Base-by-base conservation (phyloP, 805 yeast genomes). In the Monosporozyma yasuniensis region DNA sequence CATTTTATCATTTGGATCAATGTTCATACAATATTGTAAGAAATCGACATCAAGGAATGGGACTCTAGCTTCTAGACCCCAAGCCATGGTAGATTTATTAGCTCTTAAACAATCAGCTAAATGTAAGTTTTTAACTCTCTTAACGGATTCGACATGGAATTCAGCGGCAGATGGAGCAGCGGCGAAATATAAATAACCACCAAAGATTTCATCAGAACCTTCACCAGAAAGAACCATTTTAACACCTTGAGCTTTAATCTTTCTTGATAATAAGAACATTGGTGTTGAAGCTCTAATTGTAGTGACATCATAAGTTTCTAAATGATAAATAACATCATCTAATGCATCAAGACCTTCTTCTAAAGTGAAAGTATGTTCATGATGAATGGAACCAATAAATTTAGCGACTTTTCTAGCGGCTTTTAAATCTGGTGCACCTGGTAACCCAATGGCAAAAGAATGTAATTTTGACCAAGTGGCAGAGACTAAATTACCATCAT, bases 51-150 rank as follows among this genome's bases (percentile, higher is more conserved):
- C 99, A 73, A 93, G 79, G 86, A 93, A 93, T 59, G 99, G 99
- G 59, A 93, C 99, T 74, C 99, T 86, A 54, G 99, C 99, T 75
- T 93, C 99, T 56, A 93, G 79, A 71, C 99, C 99, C 99, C 99
- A 93, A 42, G 99, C 98, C 96, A 93, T 87, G 52, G 99, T 93
- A 32, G 97, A 90, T 75, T 93, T 93, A 86, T 93, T 93, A 57
- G 99, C 99, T 72, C 99, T 84, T 68, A 93, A 75, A 76, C 98
- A 91, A 75, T 93, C 99, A 54, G 98, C 88, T 60, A 82, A 82
- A 72, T 93, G 96, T 72, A 93, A 78, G 91, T 93, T 90, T 78
- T 93, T 88, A 61, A 93, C 97, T 71, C 99, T 81, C 75, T 84
- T 77, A 55, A 93, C 96, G 72, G 95, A 86, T 75, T 93, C 99